phyloP scores from a whole-genome alignment of 192 early-diverging fungal species.

The Coemansia asiatica region DNA sequence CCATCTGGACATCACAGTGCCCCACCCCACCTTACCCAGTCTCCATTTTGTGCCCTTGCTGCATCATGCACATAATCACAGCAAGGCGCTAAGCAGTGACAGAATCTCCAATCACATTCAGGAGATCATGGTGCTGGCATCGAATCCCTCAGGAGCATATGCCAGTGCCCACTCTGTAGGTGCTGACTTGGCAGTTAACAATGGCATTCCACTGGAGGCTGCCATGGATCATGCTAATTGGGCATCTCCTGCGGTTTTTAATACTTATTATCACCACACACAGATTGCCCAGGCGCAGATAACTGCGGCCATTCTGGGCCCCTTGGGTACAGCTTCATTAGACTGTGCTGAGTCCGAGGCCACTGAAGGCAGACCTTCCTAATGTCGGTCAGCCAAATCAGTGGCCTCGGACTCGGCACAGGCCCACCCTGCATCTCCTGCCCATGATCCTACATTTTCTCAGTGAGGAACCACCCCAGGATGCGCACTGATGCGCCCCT shows the following conservation, averaged over 20 bases:
- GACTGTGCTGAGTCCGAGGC: no score
- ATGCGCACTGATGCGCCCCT: neutral
- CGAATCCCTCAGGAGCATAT: neutral
- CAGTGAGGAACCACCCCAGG: neutral
- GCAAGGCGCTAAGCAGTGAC: neutral
- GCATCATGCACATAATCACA: neutral
- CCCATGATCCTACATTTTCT: neutral
- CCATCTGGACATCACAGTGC: neutral
- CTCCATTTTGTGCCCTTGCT: neutral
- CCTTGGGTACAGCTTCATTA: no score
- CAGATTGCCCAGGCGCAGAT: no score
- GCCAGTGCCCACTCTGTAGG: neutral
- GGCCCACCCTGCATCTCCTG: neutral
- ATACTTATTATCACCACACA: no score
- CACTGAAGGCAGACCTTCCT: no score
- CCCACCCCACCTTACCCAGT: neutral
- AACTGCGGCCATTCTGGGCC: no score
- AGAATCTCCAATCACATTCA: slow-evolving; percentile 1
- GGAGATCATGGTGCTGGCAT: neutral
- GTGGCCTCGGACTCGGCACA: neutral
- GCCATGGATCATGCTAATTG: no score
- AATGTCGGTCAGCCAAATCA: no score
- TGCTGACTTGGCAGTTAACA: neutral
- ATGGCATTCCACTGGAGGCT: neutral
- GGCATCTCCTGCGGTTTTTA: no score